phyloP scores from a whole-genome alignment of 176 grass and related monocot genomes.

The Carex kokanica region DNA sequence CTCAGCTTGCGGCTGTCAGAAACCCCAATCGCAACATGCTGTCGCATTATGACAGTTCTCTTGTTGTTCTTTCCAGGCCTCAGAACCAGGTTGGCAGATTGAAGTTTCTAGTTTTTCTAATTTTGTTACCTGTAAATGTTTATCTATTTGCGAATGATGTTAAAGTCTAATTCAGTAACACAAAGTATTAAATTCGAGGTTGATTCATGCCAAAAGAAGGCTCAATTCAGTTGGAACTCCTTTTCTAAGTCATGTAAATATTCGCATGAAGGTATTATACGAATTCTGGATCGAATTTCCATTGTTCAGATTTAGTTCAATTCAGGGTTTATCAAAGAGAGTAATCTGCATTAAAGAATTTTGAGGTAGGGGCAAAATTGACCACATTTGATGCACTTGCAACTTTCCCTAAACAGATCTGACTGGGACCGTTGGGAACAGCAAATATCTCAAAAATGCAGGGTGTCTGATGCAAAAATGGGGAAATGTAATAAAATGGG shows the following conservation, averaged over 20 bases:
- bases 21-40: constrained; percentile 83
- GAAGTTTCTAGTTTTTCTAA: background rate
- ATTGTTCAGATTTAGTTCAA: background rate
- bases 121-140: background rate
- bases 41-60: constrained; percentile 83
- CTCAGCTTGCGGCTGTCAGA: constrained; percentile 58
- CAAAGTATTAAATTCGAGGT: background rate
- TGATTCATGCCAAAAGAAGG: background rate
- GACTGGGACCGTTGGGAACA: background rate
- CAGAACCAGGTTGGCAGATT: constrained; percentile 30
- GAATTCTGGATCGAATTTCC: background rate
- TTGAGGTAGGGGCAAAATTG: background rate
- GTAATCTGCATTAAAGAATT: background rate
- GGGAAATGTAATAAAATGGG: too few species aligned
- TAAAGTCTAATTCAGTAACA: background rate
- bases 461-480: background rate
- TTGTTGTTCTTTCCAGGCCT: constrained; percentile 58
- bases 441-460: background rate
- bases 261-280: background rate
- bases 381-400: background rate
- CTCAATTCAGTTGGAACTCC: background rate
- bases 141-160: background rate
- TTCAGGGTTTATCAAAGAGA: background rate
- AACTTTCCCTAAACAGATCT: constrained; percentile 5
- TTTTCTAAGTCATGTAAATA: background rate